Evolutionary conservation across 345 rosid genomes (phyloP).

Genomic region (Pistacia atlantica): DNA sequence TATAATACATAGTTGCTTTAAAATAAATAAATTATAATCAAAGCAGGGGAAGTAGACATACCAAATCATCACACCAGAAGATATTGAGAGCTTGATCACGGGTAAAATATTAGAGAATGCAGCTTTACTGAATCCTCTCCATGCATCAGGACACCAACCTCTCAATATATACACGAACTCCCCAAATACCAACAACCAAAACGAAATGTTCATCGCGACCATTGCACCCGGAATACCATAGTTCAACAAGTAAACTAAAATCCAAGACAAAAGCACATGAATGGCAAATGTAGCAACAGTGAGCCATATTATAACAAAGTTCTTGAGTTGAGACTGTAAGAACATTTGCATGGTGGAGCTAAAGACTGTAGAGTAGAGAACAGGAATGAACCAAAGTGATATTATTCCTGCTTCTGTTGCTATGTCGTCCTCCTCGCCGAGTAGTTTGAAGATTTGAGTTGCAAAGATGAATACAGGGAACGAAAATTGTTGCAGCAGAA

Average conservation of each 20-base stretch:
- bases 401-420: slow-evolving; percentile 22
- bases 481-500: slow-evolving; percentile 20
- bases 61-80: slow-evolving; percentile 45
- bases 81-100: slow-evolving; percentile 27
- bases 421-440: slow-evolving; percentile 26
- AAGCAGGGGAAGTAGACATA: not conserved
- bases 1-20: too few relatives aligned
- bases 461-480: slow-evolving; percentile 37
- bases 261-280: slow-evolving; percentile 27
- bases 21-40: too few relatives aligned
- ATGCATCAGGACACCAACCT: slow-evolving; percentile 37
- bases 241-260: slow-evolving; percentile 22
- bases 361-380: slow-evolving; percentile 29
- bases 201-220: slow-evolving; percentile 31
- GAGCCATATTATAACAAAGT: slow-evolving; percentile 19
- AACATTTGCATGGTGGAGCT: slow-evolving; percentile 16
- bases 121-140: slow-evolving; percentile 34
- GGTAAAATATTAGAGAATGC: slow-evolving; percentile 33
- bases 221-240: slow-evolving; percentile 38
- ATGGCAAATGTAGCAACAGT: slow-evolving; percentile 6
- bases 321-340: slow-evolving; percentile 28
- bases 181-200: slow-evolving; percentile 30
- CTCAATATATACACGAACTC: slow-evolving; percentile 35
- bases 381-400: slow-evolving; percentile 33
- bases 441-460: slow-evolving; percentile 18